Conservation (phyloP, 768 basidiomycete genomes). For the Termitomyces sp. region DNA sequence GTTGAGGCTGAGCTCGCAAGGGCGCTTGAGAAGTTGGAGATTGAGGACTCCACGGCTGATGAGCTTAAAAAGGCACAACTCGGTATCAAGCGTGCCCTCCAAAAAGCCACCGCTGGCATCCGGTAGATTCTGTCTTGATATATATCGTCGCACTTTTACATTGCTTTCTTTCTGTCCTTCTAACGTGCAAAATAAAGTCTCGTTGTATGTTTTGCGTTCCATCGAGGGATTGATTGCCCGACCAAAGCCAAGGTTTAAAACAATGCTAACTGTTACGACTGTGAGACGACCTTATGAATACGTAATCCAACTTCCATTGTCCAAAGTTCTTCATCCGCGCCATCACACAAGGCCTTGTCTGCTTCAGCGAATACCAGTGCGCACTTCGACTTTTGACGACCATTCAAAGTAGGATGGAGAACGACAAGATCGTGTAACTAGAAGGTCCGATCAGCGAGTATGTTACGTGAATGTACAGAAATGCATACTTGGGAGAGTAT, state of each 20-base stretch:
- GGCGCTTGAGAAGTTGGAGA: constrained; percentile 97
- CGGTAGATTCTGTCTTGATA: constrained; percentile 43
- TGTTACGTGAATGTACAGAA: constrained; percentile 4
- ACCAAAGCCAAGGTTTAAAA: neutral
- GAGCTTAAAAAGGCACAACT: constrained; percentile 96
- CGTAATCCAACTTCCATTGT: constrained; percentile 82
- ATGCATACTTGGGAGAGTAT: constrained; percentile 74
- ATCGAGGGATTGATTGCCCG: neutral
- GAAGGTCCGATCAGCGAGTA: constrained; percentile 2
- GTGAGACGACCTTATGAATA: constrained; percentile 58
- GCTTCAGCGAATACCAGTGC: constrained; percentile 88
- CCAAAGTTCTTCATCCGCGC: constrained; percentile 97
- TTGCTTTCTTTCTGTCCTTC: constrained; percentile 16
- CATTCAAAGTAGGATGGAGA: constrained; percentile 73
- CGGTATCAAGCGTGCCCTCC: constrained; percentile 91
- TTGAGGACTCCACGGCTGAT: constrained; percentile 89
- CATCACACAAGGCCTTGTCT: constrained; percentile 93
- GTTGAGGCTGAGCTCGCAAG: constrained; percentile 98
- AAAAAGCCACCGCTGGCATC: constrained; percentile 93
- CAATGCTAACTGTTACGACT: constrained; percentile 5
- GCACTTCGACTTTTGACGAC: constrained; percentile 74
- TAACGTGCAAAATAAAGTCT: constrained; percentile 12
- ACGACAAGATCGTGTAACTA: constrained; percentile 91
- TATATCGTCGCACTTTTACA: constrained; percentile 14
- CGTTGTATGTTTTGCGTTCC: constrained; percentile 1